Evolutionary conservation across 2,329 filamentous ascomycete genomes (phyloP).

Genomic region (Cryphonectria naterciae): DNA sequence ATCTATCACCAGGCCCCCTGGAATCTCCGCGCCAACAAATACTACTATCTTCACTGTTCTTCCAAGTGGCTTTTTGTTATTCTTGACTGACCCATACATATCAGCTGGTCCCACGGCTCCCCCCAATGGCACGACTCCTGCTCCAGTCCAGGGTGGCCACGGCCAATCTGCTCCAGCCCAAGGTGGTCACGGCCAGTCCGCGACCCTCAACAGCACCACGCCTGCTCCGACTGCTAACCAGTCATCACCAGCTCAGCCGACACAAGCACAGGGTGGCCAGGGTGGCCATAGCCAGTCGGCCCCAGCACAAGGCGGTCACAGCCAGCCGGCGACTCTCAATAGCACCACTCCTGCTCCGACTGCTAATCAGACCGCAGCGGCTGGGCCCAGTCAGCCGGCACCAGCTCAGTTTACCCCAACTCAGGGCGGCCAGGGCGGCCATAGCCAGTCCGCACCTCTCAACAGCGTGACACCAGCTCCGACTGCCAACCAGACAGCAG

Average conservation of each 20-base stretch:
- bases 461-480: constrained; percentile 23
- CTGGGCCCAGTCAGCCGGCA: neutral
- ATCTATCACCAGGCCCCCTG: constrained; percentile 13
- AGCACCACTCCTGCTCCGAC: constrained; percentile 21
- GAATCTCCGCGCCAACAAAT: constrained; percentile 20
- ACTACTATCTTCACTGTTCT: constrained; percentile 20
- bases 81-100: constrained; percentile 15
- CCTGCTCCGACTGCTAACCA: constrained; percentile 14
- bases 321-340: constrained; percentile 11
- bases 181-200: constrained; percentile 2
- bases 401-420: neutral
- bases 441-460: neutral
- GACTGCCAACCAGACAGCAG: constrained; percentile 8
- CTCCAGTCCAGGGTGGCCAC: constrained; percentile 4
- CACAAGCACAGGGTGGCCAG: neutral
- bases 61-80: constrained; percentile 6
- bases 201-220: constrained; percentile 19
- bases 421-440: neutral
- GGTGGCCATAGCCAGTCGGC: constrained; percentile 1
- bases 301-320: constrained; percentile 1
- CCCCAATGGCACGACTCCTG: constrained; percentile 22
- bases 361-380: neutral
- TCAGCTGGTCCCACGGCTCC: constrained; percentile 19
- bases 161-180: constrained; percentile 2
- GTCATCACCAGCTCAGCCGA: neutral